Conservation (phyloP, 805 yeast species). For the Yamadazyma philogaea region DNA sequence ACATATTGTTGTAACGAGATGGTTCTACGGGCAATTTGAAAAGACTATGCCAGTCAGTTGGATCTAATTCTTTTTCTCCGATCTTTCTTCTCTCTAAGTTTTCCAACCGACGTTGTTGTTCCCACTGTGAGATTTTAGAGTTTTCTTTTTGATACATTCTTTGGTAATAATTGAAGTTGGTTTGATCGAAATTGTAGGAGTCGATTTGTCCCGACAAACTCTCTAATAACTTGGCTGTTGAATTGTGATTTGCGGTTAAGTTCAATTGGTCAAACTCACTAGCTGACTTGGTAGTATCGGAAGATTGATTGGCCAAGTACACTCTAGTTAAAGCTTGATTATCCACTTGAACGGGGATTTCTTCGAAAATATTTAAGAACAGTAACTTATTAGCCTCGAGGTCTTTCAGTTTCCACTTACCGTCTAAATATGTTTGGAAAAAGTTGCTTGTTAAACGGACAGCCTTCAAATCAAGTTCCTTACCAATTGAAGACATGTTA, state of each 20-base stretch:
- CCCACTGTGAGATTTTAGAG: conserved; percentile 71
- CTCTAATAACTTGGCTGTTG: conserved; percentile 52
- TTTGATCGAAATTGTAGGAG: conserved; percentile 72
- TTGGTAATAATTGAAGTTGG: conserved; percentile 78
- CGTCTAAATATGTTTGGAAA: conserved; percentile 51
- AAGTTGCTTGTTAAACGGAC: conserved; percentile 64
- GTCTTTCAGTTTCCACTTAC: conserved; percentile 64
- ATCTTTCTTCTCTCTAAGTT: conserved; percentile 56
- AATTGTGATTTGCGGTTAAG: conserved; percentile 42
- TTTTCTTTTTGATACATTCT: conserved; percentile 70
- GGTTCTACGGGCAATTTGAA: conserved; percentile 74
- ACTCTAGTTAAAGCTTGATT: conserved; percentile 67
- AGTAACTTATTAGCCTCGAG: conserved; percentile 59
- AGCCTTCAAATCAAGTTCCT: conserved; percentile 67
- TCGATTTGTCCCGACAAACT: conserved; percentile 66
- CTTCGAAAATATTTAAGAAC: conserved; percentile 66
- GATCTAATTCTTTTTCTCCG: conserved; percentile 54
- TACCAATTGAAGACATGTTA: conserved; percentile 66
- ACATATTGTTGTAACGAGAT: conserved; percentile 67
- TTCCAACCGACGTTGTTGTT: conserved; percentile 63
- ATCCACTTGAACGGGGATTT: conserved; percentile 61
- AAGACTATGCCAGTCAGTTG: conserved; percentile 62
- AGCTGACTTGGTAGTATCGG: conserved; percentile 17
- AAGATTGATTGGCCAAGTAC: conserved; percentile 34
- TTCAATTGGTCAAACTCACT: conserved; percentile 38